These are phyloP conservation scores for Rhodotorula sp. DNA, from an alignment of 1,284 basidiomycete genomes.

Conservation along the genomic window DNA sequence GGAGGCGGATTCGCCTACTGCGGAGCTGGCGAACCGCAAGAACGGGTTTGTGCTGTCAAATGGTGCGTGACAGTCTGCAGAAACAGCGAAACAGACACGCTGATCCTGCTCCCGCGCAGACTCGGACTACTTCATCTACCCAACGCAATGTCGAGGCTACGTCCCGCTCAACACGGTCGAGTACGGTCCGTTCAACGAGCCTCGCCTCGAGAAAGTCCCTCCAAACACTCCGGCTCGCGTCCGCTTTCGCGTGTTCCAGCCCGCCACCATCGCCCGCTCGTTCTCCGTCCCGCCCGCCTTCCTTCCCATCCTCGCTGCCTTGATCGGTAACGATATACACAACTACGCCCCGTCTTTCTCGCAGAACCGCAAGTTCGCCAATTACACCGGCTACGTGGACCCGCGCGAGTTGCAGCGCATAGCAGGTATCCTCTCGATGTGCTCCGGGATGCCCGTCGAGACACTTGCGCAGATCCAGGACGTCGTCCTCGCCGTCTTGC, in stretches of 20 bases:
- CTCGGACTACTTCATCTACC: slow-evolving; percentile 40
- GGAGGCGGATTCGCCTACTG: slow-evolving; percentile 82
- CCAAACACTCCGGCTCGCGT: slow-evolving; percentile 31
- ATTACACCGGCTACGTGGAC: slow-evolving; percentile 17
- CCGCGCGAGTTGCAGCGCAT: slow-evolving; percentile 18
- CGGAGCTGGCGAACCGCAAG: slow-evolving; percentile 71
- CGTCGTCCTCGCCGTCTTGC: slow-evolving; percentile 16
- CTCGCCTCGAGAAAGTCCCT: slow-evolving; percentile 17
- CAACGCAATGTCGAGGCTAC: slow-evolving; percentile 24
- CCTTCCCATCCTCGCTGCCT: slow-evolving; percentile 76
- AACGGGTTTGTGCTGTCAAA: slow-evolving; percentile 60
- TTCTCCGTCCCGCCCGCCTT: slow-evolving; percentile 67
- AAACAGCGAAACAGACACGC: no score
- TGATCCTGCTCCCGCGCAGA: no score
- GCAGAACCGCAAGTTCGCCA: slow-evolving; percentile 24
- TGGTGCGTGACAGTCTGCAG: slow-evolving; percentile 48
- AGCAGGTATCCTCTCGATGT: slow-evolving; percentile 7
- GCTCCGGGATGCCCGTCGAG: slow-evolving; percentile 1
- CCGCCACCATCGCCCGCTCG: slow-evolving; percentile 62
- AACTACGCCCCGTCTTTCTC: slow-evolving; percentile 48
- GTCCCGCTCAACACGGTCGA: slow-evolving; percentile 46
- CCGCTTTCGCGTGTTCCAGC: slow-evolving; percentile 62
- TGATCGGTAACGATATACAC: slow-evolving; percentile 83
- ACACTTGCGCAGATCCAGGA: slow-evolving; percentile 19
- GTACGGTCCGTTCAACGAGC: slow-evolving; percentile 45